Conservation (phyloP, 2,329 filamentous ascomycete species). For the Colletotrichum orchidophilum region DNA sequence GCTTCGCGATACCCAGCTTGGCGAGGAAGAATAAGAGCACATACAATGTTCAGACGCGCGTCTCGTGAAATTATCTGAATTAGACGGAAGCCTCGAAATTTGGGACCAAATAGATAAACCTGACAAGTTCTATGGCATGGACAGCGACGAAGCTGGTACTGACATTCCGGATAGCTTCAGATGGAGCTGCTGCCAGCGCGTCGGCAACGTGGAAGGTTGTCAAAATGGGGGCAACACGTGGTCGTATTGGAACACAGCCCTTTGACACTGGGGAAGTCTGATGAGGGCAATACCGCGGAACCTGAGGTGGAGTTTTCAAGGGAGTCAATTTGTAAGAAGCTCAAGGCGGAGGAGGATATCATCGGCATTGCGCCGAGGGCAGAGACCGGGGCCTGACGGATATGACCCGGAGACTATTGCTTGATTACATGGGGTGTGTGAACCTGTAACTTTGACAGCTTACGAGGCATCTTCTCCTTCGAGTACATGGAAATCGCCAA, state of each 20-base stretch:
- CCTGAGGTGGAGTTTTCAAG: neutral
- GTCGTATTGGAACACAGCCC: neutral
- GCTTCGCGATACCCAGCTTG: neutral
- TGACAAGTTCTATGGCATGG: neutral
- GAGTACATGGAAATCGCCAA: neutral
- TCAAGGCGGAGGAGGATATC: slow-evolving; percentile 18
- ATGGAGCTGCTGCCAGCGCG: slow-evolving; percentile 17
- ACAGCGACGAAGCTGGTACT: neutral
- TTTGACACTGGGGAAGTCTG: neutral
- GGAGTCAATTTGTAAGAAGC: neutral
- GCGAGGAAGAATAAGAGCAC: neutral
- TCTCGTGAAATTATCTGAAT: neutral
- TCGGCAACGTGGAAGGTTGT: neutral
- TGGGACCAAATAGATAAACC: neutral
- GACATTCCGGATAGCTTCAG: slow-evolving; percentile 1
- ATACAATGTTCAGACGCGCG: neutral
- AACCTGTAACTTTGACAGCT: neutral
- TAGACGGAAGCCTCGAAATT: neutral
- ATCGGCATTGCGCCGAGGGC: neutral
- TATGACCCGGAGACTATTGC: neutral
- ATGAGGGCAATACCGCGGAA: neutral
- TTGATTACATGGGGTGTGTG: neutral
- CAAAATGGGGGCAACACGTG: neutral
- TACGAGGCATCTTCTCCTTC: neutral
- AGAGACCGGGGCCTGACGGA: neutral